Evolutionary conservation across 2,329 filamentous ascomycete genomes (phyloP).

Genomic region (Curvularia eragrostidis): DNA sequence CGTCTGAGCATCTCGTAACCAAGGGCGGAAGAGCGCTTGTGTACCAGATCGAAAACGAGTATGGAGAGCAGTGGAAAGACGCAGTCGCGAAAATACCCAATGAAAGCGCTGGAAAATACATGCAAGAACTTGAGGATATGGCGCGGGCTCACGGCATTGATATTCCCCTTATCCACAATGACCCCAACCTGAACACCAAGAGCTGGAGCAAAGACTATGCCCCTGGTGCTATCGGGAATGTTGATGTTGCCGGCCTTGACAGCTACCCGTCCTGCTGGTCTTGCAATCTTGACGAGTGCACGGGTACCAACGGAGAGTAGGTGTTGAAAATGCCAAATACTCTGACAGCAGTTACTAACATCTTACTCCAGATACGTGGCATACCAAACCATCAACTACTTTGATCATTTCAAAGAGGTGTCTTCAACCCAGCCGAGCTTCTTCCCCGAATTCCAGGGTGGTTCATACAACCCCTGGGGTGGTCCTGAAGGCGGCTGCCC

Average conservation of each 20-base stretch:
- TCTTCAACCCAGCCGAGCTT: conserved; percentile 59
- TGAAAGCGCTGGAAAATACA: conserved; percentile 59
- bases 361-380: conserved; percentile 54
- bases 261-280: conserved; percentile 66
- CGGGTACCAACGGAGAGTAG: conserved; percentile 62
- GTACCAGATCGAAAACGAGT: conserved; percentile 66
- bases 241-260: conserved; percentile 62
- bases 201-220: conserved; percentile 69
- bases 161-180: conserved; percentile 65
- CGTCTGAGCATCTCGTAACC: conserved; percentile 62
- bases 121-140: conserved; percentile 62
- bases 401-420: conserved; percentile 55
- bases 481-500: conserved; percentile 64
- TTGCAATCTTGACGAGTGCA: conserved; percentile 67
- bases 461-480: conserved; percentile 67
- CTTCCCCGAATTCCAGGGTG: conserved; percentile 67
- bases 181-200: conserved; percentile 64
- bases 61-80: conserved; percentile 52
- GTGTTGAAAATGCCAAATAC: background rate
- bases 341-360: background rate
- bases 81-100: conserved; percentile 55
- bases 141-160: conserved; percentile 65
- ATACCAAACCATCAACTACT: conserved; percentile 59
- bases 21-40: conserved; percentile 64
- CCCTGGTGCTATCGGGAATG: conserved; percentile 59